Evolutionary conservation across 2,329 filamentous ascomycete genomes (phyloP).

Genomic region (Aureobasidium vineae): DNA sequence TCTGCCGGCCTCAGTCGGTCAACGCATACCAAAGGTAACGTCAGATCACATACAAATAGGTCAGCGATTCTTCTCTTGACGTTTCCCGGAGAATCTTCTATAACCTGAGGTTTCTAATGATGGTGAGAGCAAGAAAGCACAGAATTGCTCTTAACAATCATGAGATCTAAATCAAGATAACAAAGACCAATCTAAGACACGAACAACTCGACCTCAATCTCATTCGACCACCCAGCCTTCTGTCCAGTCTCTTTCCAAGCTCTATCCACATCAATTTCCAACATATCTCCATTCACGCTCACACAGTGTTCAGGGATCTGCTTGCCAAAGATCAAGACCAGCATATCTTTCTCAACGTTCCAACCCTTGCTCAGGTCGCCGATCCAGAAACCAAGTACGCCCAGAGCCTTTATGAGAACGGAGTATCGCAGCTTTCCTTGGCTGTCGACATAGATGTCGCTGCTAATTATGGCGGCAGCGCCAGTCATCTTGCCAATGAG

Average conservation of each 20-base stretch:
- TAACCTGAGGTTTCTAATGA: no score
- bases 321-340: constrained; percentile 70
- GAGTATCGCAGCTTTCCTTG: constrained; percentile 64
- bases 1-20: no score
- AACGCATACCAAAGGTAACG: no score
- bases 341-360: constrained; percentile 63
- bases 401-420: constrained; percentile 75
- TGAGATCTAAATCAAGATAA: not conserved
- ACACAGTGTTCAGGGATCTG: constrained; percentile 57
- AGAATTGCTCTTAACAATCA: not conserved
- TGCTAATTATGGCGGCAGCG: constrained; percentile 69
- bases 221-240: constrained; percentile 73
- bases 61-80: no score
- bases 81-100: no score
- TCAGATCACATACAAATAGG: no score
- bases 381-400: constrained; percentile 57
- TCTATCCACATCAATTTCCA: constrained; percentile 72
- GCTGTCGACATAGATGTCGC: constrained; percentile 57
- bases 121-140: no score
- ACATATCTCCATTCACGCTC: constrained; percentile 53
- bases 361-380: constrained; percentile 4
- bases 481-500: constrained; percentile 88
- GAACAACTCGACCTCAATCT: constrained; percentile 67
- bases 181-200: not conserved
- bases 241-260: constrained; percentile 77